Evolutionary conservation across 2,329 filamentous ascomycete genomes (phyloP).

Genomic region (Xylariaceae sp.): DNA sequence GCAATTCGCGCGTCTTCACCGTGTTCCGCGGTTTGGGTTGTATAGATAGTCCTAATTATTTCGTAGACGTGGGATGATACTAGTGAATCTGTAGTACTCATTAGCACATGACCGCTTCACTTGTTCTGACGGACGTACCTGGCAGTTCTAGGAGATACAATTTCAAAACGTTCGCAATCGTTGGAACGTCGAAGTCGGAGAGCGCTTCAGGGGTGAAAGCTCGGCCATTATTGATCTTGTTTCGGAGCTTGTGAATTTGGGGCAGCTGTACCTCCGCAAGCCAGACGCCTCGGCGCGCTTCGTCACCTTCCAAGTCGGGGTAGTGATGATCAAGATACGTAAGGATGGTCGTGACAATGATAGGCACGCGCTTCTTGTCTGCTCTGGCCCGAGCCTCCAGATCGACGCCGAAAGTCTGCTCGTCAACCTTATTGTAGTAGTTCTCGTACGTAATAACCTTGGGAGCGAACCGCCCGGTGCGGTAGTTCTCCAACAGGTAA

Average conservation of each 20-base stretch:
- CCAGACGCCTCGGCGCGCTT: conserved; percentile 89
- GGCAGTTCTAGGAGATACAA: conserved; percentile 93
- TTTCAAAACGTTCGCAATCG: conserved; percentile 88
- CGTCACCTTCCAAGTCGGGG: conserved; percentile 93
- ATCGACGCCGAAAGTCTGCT: conserved; percentile 96
- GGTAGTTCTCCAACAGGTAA: conserved; percentile 94
- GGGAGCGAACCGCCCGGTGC: conserved; percentile 87
- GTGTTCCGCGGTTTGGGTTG: conserved; percentile 70
- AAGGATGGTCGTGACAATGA: conserved; percentile 86
- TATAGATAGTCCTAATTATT: conserved; percentile 96
- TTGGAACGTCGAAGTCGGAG: conserved; percentile 86
- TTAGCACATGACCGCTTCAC: not conserved
- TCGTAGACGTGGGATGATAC: conserved; percentile 98
- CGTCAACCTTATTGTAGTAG: conserved; percentile 97
- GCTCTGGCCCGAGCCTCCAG: conserved; percentile 91
- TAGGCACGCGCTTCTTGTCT: conserved; percentile 90
- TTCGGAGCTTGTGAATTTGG: conserved; percentile 79
- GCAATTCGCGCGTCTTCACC: conserved; percentile 77
- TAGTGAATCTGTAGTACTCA: conserved; percentile 69
- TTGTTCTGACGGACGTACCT: conserved; percentile 50
- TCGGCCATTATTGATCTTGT: conserved; percentile 83
- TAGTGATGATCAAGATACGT: conserved; percentile 97
- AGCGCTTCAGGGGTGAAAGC: conserved; percentile 70
- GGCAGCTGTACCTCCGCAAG: conserved; percentile 83
- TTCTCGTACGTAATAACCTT: conserved; percentile 94